phyloP scores from a whole-genome alignment of 345 rosid species.

The Pistacia vera region DNA sequence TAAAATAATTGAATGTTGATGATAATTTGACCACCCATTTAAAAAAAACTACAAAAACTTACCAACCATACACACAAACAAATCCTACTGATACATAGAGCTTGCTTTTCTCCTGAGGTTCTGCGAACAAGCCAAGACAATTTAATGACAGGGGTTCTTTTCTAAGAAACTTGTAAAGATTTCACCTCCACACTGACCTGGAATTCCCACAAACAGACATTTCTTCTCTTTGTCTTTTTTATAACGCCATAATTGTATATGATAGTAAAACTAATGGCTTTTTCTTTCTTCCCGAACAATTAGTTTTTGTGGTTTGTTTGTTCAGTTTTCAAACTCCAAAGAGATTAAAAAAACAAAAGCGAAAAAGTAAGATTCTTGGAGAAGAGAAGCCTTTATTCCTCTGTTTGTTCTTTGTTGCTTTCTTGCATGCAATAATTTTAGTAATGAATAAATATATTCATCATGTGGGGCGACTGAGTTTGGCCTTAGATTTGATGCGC shows the following conservation, averaged over 20 bases:
- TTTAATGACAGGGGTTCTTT: slow-evolving; percentile 30
- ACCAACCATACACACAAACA: slow-evolving; percentile 17
- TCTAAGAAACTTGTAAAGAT: slow-evolving; percentile 17
- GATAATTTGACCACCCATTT: slow-evolving; percentile 6
- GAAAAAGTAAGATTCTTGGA: slow-evolving; percentile 23
- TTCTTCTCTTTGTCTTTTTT: background rate
- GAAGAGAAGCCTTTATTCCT: slow-evolving; percentile 40
- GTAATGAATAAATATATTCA: too few species aligned
- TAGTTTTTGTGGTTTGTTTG: slow-evolving; percentile 15
- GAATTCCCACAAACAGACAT: slow-evolving; percentile 31
- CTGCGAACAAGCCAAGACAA: slow-evolving; percentile 33
- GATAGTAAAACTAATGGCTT: background rate
- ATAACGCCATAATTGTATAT: background rate
- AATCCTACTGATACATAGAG: slow-evolving; percentile 22
- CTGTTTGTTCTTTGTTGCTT: background rate
- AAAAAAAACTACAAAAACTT: slow-evolving; percentile 12
- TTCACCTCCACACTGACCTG: slow-evolving; percentile 20
- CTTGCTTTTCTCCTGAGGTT: background rate
- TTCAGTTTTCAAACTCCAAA: slow-evolving; percentile 4
- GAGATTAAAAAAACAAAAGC: background rate
- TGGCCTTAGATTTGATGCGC: too few species aligned
- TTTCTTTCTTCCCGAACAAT: background rate
- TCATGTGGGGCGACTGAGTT: too few species aligned
- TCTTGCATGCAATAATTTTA: slow-evolving; percentile 1
- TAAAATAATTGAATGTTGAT: background rate